Conservation (phyloP, 306 rosid genomes). For the Argentina anserina region DNA sequence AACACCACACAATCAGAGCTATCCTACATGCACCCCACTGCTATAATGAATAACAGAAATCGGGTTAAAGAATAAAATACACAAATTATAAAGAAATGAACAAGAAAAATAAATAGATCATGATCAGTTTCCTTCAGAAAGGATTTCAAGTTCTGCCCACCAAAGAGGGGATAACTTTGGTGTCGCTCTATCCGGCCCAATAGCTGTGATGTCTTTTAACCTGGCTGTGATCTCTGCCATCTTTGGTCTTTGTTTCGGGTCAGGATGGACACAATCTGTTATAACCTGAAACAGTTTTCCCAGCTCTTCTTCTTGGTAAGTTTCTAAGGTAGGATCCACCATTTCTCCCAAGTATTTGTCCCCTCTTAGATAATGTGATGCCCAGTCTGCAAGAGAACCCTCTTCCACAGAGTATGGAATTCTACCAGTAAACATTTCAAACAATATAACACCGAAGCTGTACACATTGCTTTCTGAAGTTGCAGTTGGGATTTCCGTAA, state of each 20-base stretch:
- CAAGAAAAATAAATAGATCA: constrained; percentile 16
- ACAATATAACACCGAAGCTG: constrained; percentile 67
- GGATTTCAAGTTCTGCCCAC: constrained; percentile 96
- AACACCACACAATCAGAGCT: constrained; percentile 2
- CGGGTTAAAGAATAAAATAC: constrained; percentile 4
- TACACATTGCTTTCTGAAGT: constrained; percentile 57
- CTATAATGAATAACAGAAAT: constrained; percentile 31
- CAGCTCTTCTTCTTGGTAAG: constrained; percentile 45
- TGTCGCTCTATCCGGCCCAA: constrained; percentile 72
- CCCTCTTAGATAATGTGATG: constrained; percentile 50
- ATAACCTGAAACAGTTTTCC: constrained; percentile 50
- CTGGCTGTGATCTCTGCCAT: constrained; percentile 52
- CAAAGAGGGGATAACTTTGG: constrained; percentile 85
- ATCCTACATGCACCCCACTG: constrained; percentile 17
- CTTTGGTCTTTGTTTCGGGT: constrained; percentile 49
- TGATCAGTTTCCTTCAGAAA: constrained; percentile 51
- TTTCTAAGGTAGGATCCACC: constrained; percentile 61
- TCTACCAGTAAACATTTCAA: constrained; percentile 76
- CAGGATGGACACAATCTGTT: constrained; percentile 47
- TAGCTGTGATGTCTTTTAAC: constrained; percentile 61
- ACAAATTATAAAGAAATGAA: neutral
- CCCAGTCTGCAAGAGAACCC: constrained; percentile 53
- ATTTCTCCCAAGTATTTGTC: constrained; percentile 50
- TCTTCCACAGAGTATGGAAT: constrained; percentile 51
- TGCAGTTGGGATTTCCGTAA: constrained; percentile 32